A percentile compares a stretch with the other conserved stretches of the same genome.
These are phyloP conservation scores for Cordia subcordata DNA, from an alignment of 257 asterid genomes.

Conservation along the genomic window DNA sequence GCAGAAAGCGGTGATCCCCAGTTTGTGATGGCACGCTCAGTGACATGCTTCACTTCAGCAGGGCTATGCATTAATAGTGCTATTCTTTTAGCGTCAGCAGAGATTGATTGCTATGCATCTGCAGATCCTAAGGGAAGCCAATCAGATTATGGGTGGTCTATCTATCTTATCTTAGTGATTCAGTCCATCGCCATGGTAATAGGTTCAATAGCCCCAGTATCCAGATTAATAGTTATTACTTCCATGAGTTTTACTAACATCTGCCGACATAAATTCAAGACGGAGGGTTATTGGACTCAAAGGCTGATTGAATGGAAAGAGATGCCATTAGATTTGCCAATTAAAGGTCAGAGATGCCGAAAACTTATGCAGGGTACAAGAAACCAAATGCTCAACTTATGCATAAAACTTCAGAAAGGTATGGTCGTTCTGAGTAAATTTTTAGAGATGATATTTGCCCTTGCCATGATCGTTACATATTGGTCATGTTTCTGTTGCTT, in stretches of 20 bases:
- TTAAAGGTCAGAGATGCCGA: constrained; percentile 28
- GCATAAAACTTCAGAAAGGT: constrained; percentile 28
- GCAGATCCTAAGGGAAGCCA: background rate
- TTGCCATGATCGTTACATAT: background rate
- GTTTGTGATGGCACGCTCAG: constrained; percentile 42
- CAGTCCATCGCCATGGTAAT: constrained; percentile 31
- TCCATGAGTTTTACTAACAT: constrained; percentile 12
- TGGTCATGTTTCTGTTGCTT: constrained; percentile 16
- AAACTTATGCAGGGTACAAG: constrained; percentile 25
- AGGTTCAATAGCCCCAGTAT: constrained; percentile 34
- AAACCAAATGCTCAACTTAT: constrained; percentile 21
- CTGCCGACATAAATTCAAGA: constrained; percentile 6
- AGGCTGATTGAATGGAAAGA: constrained; percentile 42
- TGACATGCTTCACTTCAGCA: constrained; percentile 27
- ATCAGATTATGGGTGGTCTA: constrained; percentile 32
- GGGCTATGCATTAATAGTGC: constrained; percentile 24
- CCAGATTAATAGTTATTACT: constrained; percentile 23
- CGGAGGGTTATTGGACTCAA: constrained; percentile 37
- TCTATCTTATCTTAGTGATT: constrained; percentile 16
- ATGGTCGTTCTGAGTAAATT: constrained; percentile 29
- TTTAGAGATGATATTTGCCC: constrained; percentile 1
- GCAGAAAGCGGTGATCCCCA: constrained; percentile 11
- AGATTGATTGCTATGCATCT: constrained; percentile 11
- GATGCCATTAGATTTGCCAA: constrained; percentile 21
- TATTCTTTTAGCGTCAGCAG: constrained; percentile 23